Evolutionary conservation across 2,329 filamentous ascomycete genomes (phyloP), one percentile per base, ranked within the genome.

Genomic region (Drechslerella dactyloides): DNA sequence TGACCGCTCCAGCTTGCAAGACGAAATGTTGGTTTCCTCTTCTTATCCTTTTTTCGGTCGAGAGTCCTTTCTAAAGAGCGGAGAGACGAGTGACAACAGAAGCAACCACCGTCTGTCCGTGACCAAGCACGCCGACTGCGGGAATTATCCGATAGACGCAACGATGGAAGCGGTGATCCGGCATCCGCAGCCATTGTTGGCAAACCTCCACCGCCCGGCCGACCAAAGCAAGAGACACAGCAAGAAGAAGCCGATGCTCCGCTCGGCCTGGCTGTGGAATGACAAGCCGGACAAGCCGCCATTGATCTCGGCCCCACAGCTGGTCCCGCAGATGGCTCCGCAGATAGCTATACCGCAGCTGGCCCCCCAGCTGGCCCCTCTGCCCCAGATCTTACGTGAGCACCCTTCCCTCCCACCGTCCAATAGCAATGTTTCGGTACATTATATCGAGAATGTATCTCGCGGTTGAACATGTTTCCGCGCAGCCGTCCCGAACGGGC

Each of bases 161-260:
- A 61, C 23, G 17, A 70, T 70, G 66, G 66, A 70, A 27, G 48
- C 66, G 40, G 59, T 64, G 21, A 58, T 69, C 53, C 58, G 42
- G 44, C 54, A 58, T 54, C 65, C 51, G 35, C 52, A 63, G 8
- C 40, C 58, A 23, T 42, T 63, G 35, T 33, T 64, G 37, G 42
- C 64, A n/a, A 58, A 58, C n/a, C 51, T 56, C 17, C 50, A 44
- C 4, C 42, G 48, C 15, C 15, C 37, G 7, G 21, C 13, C 7
- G 51, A 54, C 40, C 15, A 27, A n/a, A n/a, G n/a, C 50, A 61
- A 61, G 42, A 61, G 55, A 7, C 2, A 8, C 17, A 35, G 19
- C 33, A 64, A 65, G 40, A 72, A 61, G 35, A 56, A 53, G 11
- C 42, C 37, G 37, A 65, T 54, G 15, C 55, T 56, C 10, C 60